Evolutionary conservation across 2,329 filamentous ascomycete species (phyloP), one percentile per base, ranked within the genome.

Genomic region (Monosporascus sp.): DNA sequence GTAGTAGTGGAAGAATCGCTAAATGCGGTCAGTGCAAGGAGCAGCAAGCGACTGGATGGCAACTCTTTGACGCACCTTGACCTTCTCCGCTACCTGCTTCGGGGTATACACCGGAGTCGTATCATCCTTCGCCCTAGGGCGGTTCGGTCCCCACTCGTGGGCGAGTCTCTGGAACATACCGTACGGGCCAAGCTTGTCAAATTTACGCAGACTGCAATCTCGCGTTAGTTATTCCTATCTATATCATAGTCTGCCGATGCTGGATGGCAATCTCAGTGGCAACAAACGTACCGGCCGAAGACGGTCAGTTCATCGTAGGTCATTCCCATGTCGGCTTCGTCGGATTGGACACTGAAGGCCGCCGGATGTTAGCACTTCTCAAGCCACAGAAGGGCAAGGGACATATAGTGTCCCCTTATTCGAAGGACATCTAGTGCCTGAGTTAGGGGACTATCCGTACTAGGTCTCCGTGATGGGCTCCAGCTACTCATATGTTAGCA

Each of bases 381-480:
- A 19, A 9, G 17, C 5, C 14, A 46, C 6, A 7, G 7, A 46
- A 19, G 22, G 14, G 5, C 2, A 16, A 9, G 11, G 22, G 5
- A 31, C 16, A 9, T 41, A 27, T 31, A 3, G 17, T 11, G 43
- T 27, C 14, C 11, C 11, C 11, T 11, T 14, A 4, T 46, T 17
- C 7, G 5, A 7, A 26, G 43, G 26, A 5, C 5, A 26, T 19
- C 19, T 7, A 7, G 24, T 9, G 22, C 5, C 26, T 2, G 22
- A 17, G 20, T 14, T 7, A 16, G 43, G 14, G 38, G 19, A 20
- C 16, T 36, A 16, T 14, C 78, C 76, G 61, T 27, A 46, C 43
- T 88, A 87, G 17, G 74, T 75, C 1, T 79, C 76, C 0, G 85
- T 86, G 47, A 88, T 82, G 7, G 87, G 87, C 61, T 87, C 81